A percentile compares a stretch with the other conserved stretches of the same genome.
These are phyloP conservation scores for Calonectria multiphialidica DNA, from an alignment of 2,329 filamentous ascomycete genomes.

Conservation along the genomic window DNA sequence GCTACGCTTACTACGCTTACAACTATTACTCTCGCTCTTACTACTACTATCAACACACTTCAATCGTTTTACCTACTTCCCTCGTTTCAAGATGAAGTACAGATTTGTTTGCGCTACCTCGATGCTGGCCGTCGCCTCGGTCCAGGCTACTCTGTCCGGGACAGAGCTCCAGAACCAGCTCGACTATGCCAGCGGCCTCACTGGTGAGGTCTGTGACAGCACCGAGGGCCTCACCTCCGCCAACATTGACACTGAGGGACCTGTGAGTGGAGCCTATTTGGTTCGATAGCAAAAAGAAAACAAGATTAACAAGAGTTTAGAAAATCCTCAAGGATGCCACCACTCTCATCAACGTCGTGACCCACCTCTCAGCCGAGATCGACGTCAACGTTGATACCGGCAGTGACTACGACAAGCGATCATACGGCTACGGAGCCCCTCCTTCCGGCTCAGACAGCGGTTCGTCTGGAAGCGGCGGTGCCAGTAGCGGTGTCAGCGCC, in stretches of 20 bases:
- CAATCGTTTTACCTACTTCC: neutral
- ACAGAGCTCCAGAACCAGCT: neutral
- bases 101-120: slow-evolving; percentile 5
- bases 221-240: neutral
- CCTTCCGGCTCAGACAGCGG: neutral
- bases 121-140: slow-evolving; percentile 1
- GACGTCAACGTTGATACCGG: neutral
- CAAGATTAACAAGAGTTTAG: neutral
- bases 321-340: neutral
- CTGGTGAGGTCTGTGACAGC: neutral
- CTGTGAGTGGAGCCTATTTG: neutral
- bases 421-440: neutral
- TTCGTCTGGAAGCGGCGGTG: neutral
- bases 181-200: neutral
- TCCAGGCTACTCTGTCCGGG: neutral
- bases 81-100: slow-evolving; percentile 8
- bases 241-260: neutral
- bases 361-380: neutral
- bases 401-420: neutral
- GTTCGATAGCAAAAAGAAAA: too few relatives aligned
- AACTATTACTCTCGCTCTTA: neutral
- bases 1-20: neutral
- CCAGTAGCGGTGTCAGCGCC: neutral
- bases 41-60: neutral
- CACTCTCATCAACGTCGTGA: neutral